These are phyloP conservation scores for Alternaria brassicae DNA, from an alignment of 2,329 filamentous ascomycete genomes.

Conservation along the genomic window DNA sequence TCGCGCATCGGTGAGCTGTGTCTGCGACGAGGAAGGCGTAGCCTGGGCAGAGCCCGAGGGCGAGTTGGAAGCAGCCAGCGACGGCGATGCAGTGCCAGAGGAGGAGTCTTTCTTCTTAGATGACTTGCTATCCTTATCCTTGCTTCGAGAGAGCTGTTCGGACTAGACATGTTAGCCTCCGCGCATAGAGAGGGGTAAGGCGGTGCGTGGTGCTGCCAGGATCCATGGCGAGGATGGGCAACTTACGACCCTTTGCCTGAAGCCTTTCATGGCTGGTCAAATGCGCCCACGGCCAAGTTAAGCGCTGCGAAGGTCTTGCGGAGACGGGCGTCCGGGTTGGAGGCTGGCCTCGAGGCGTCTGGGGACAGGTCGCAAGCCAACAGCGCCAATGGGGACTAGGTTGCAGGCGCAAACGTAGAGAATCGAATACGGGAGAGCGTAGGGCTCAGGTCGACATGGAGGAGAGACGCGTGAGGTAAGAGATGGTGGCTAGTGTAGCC, in stretches of 20 bases:
- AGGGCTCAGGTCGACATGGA: slow-evolving; percentile 43
- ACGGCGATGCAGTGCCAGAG: slow-evolving; percentile 80
- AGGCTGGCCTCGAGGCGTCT: slow-evolving; percentile 33
- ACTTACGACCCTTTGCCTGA: slow-evolving; percentile 96
- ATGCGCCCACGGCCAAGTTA: slow-evolving; percentile 43
- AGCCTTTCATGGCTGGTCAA: slow-evolving; percentile 84
- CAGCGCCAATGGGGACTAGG: slow-evolving; percentile 37
- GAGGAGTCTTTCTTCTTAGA: slow-evolving; percentile 67
- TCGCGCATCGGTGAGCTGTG: slow-evolving; percentile 82
- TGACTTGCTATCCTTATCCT: slow-evolving; percentile 84
- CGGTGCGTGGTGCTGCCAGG: slow-evolving; percentile 28
- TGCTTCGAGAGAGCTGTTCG: slow-evolving; percentile 89
- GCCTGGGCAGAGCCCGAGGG: slow-evolving; percentile 67
- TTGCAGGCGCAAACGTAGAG: slow-evolving; percentile 28
- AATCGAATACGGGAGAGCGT: slow-evolving; percentile 18
- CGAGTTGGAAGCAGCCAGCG: slow-evolving; percentile 64
- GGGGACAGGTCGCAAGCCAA: slow-evolving; percentile 33
- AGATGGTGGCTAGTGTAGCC: slow-evolving; percentile 39
- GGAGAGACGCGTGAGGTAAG: slow-evolving; percentile 33
- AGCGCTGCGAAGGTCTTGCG: slow-evolving; percentile 37
- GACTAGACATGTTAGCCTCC: slow-evolving; percentile 64
- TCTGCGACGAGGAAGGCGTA: slow-evolving; percentile 89
- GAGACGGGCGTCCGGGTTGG: slow-evolving; percentile 34
- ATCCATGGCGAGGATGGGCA: slow-evolving; percentile 33
- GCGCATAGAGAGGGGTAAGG: slow-evolving; percentile 38